These are phyloP conservation scores for Gentiana straminea DNA, from an alignment of 257 asterid species.

Conservation along the genomic window DNA sequence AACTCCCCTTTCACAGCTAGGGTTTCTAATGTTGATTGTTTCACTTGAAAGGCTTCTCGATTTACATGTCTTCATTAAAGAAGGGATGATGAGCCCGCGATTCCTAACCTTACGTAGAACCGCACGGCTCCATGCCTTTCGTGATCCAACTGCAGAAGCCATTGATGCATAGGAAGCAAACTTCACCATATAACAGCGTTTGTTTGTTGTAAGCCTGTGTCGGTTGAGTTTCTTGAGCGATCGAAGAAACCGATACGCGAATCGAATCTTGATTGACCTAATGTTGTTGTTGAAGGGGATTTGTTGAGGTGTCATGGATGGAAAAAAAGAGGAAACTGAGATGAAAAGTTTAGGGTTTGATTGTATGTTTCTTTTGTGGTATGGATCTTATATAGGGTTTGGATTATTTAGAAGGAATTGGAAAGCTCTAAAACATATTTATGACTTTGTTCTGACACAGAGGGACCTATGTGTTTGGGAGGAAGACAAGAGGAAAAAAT, in stretches of 20 bases:
- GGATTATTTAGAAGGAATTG: conserved; percentile 8
- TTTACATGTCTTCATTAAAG: too few species aligned
- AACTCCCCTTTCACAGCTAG: conserved; percentile 11
- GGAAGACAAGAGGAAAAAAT: conserved; percentile 34
- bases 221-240: conserved; percentile 35
- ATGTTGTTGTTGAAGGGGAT: conserved; percentile 25
- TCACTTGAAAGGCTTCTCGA: conserved; percentile 2
- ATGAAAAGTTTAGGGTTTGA: conserved; percentile 31
- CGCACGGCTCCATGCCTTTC: conserved; percentile 63
- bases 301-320: conserved; percentile 12
- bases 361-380: background rate
- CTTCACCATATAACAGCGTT: conserved; percentile 27
- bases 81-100: conserved; percentile 6
- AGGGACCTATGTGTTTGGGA: conserved; percentile 33
- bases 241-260: conserved; percentile 39
- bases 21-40: conserved; percentile 12
- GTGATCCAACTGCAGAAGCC: conserved; percentile 60
- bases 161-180: conserved; percentile 54
- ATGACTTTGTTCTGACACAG: conserved; percentile 72
- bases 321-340: background rate
- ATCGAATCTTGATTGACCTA: conserved; percentile 31
- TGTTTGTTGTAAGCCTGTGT: background rate
- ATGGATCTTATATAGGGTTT: background rate
- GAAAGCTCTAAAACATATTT: conserved; percentile 9
- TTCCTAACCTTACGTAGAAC: conserved; percentile 31